These are phyloP conservation scores for Talaromyces islandicus DNA, from an alignment of 2,329 filamentous ascomycete genomes.

Conservation along the genomic window DNA sequence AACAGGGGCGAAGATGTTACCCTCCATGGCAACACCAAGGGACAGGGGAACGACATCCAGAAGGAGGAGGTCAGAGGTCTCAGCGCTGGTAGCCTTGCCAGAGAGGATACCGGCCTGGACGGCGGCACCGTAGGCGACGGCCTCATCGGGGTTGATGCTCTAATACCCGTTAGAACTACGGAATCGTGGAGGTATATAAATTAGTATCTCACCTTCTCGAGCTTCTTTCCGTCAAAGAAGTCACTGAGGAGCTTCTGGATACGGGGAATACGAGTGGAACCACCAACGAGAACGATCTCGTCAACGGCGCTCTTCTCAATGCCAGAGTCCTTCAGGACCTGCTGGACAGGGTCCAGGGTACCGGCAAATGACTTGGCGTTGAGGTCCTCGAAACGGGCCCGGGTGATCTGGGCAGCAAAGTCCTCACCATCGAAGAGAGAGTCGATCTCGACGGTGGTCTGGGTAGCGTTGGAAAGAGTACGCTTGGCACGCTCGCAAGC, in stretches of 20 bases:
- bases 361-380: conserved; percentile 93
- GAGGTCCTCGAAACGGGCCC: conserved; percentile 97
- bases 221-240: conserved; percentile 99
- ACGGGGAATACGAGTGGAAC: conserved; percentile 95
- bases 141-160: conserved; percentile 99
- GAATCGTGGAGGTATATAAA: neutral
- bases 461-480: conserved; percentile 93
- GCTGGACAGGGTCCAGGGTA: conserved; percentile 90
- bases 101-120: conserved; percentile 98
- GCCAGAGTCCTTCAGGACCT: conserved; percentile 88
- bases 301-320: conserved; percentile 89
- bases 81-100: conserved; percentile 92
- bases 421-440: conserved; percentile 97
- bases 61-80: conserved; percentile 89
- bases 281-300: conserved; percentile 98
- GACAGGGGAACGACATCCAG: conserved; percentile 95
- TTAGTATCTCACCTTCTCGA: conserved; percentile 64
- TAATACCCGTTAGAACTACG: conserved; percentile 15
- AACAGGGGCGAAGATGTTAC: conserved; percentile 95
- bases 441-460: conserved; percentile 98
- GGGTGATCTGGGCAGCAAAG: conserved; percentile 94
- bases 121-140: conserved; percentile 96
- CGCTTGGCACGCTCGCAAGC: conserved; percentile 99
- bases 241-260: conserved; percentile 99
- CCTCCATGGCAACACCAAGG: conserved; percentile 98